Percentiles rank a stretch among this genome's conserved stretches.
Conservation (phyloP, 2,329 filamentous ascomycete species). For the Fusarium coicis region DNA sequence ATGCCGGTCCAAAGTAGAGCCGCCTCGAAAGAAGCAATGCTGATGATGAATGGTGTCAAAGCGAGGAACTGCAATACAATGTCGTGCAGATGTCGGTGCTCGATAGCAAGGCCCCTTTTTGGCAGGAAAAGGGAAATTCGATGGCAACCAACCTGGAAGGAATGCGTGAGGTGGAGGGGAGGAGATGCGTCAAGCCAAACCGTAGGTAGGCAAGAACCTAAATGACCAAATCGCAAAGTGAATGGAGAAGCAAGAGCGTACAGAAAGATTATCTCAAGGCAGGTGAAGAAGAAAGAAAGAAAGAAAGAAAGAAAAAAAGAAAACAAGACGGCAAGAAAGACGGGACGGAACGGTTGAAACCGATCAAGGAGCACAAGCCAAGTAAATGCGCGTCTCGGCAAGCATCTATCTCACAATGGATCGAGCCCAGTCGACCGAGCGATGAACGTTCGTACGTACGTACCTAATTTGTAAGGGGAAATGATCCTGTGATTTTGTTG, state of each 20-base stretch:
- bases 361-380: slow-evolving; percentile 39
- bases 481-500: slow-evolving; percentile 30
- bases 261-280: slow-evolving; percentile 7
- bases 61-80: not conserved
- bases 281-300: slow-evolving; percentile 23
- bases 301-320: slow-evolving; percentile 41
- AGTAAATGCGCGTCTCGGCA: slow-evolving; percentile 35
- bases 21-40: slow-evolving; percentile 19
- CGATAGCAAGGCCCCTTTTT: slow-evolving; percentile 12
- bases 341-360: slow-evolving; percentile 16
- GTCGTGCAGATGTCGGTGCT: not conserved
- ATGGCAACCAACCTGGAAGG: slow-evolving; percentile 39
- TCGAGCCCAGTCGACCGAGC: slow-evolving; percentile 19
- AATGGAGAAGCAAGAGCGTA: slow-evolving; percentile 22
- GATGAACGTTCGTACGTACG: slow-evolving; percentile 37
- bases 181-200: slow-evolving; percentile 21
- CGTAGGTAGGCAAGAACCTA: slow-evolving; percentile 11
- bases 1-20: slow-evolving; percentile 16
- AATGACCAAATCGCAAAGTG: slow-evolving; percentile 2
- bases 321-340: slow-evolving; percentile 31
- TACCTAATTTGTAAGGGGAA: slow-evolving; percentile 39
- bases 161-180: slow-evolving; percentile 12
- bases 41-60: not conserved
- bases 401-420: slow-evolving; percentile 1
- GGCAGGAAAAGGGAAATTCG: not conserved